Base-by-base conservation (phyloP, 176 grass and related monocot genomes). In the Hsuehochloa calcarea region DNA sequence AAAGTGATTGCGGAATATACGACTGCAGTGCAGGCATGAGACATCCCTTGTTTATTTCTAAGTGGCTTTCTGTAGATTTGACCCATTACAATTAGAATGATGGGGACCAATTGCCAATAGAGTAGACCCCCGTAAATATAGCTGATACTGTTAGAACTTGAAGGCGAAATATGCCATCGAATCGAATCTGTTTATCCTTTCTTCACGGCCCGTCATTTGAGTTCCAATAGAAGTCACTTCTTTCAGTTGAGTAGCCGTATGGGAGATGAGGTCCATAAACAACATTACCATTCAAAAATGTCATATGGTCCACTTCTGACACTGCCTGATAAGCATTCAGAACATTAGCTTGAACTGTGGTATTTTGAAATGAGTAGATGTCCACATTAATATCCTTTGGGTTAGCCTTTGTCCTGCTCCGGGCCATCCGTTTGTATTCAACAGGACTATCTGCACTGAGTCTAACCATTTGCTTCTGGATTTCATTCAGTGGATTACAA, bases 251-350 rank as follows among this genome's bases (percentile, higher is more conserved):
- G 85, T 97, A 94, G 34, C 75, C 73, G 35, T 93, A 91, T 4
- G 86, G 92, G 54, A 91, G 90, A 89, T 84, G 91, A 80, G 95
- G 92, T 81, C 94, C 94, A 88, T 91, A 97, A 65, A 88, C 94
- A 70, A 87, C 80, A 87, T 79, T 82, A 5, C 91, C 90, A 10
- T 92, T 89, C 71, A 94, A 78, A 85, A 81, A 92, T 10, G 67
- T 79, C 87, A 97, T 90, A 67, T 90, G 88, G 68, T 94, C 94
- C 40, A 90, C 64, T 66, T 91, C 89, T 63, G 83, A 50, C 34
- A 77, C 74, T 68, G 73, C 79, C 56, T 86, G 89, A 80, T 90
- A 91, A 37, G 77, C 61, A 86, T 88, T 91, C 14, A 82, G 65
- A 59, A 63, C 45, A 67, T 85, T 80, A 56, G 60, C 80, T 70